Base-by-base conservation (phyloP, 2,329 filamentous ascomycete species). In the Colletotrichum sp. region DNA sequence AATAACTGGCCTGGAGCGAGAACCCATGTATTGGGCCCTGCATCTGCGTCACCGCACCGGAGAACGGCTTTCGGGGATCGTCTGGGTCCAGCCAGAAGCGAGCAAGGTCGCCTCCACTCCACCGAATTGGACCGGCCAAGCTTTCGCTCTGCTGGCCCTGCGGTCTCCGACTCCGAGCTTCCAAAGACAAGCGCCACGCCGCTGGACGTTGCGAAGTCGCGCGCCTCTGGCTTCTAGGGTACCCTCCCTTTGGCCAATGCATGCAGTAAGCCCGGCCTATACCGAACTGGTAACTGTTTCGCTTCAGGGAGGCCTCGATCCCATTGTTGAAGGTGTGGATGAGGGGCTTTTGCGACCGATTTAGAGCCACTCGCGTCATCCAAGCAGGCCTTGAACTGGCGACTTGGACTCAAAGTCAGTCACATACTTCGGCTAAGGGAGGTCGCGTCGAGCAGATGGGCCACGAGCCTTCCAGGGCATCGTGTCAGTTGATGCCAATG, bases 21-120 rank as follows among this genome's bases (percentile, higher is more conserved):
- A 28, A 55, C 57, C 64, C 64, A 64, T 64, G 63, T 57, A 57
- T 18, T 26, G 57, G 63, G 57, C 34, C 73, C 70, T 73, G 64
- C 64, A 64, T 64, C 73, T 75, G 73, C 73, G 64, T 75, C 73
- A 75, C 73, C 58, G 70, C 70, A 68, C 73, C 73, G 73, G 72
- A 71, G 70, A 60, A 75, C 70, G 63, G 69, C 63, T 48, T 64
- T 75, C 57, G 64, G 70, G 63, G 63, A 73, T 73, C 57, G 34
- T 72, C 70, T 75, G 70, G 63, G 72, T 73, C 73, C 64, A 73
- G 70, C 70, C 26, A 72, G 68, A 72, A 67, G 69, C 69, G 57
- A 75, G 72, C 72, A 58, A 75, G 21, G 64, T 43, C 13, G 21
- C 70, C 70, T 68, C 70, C 36, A 55, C 70, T 36, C 32, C 57